Evolutionary conservation across 352 stramenopile genomes (phyloP), one percentile per base, ranked within the genome.

Genomic region (Elongisporangium anandrum): DNA sequence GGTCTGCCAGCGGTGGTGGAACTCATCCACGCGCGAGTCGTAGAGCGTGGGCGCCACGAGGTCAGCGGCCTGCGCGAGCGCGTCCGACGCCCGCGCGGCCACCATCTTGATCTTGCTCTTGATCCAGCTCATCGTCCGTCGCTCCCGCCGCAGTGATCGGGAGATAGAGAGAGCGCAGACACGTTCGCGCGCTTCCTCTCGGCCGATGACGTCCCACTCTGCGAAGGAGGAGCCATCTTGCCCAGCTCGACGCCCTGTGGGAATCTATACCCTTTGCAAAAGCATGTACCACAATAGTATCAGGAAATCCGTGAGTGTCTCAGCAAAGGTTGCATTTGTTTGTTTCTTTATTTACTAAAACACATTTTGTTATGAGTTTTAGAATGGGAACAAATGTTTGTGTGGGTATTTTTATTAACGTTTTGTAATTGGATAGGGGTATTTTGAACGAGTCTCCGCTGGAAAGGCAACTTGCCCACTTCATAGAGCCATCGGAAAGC

Each of bases 1-100:
- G 0, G 68, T 94, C 26, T 70, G 79, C 86, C 86, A 95, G 19
- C 80, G 82, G 64, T 94, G 82, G 61, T 94, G 82, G 63, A 95
- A 95, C 64, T 95, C 86, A 52, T 92, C 79, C 29, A 85, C 74
- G 62, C 75, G 81, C 41, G 84, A 94, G 59, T 92, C 84, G 67
- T 93, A 94, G 16, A 95, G 70, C 50, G 82, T 88, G 47, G 86
- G 84, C 52, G 82, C 75, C 50, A 94, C 79, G 60, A 92, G 77
- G 58, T 93, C 84, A 7, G 81, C 85, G 16, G 82, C 84, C 70
- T 95, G 86, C 8, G 80, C 83, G 23, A 95, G 57, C 59, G 65
- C 72, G 48, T 90, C 81, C 1, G 79, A 87, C 54, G 85, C 86
- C 50, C 84, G 85, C 53, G 77, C 82, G 23, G 82, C 86, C 49